phyloP scores from a whole-genome alignment of 2,329 filamentous ascomycete genomes.

The Botrytis cinerea region DNA sequence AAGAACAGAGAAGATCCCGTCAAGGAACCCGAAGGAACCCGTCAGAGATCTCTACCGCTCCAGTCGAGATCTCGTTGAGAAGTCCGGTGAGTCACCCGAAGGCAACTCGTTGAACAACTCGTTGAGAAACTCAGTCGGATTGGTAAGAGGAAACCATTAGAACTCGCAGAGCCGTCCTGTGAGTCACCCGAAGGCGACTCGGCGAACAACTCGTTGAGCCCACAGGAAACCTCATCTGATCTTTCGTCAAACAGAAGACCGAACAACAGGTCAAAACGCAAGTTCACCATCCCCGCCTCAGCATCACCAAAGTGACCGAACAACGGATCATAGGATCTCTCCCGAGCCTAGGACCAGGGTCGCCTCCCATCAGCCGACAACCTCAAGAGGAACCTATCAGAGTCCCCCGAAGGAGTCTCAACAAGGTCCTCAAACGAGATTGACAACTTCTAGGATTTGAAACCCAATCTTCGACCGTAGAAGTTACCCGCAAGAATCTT shows the following conservation, averaged over 20 bases:
- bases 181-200: conserved; percentile 1
- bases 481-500: conserved; percentile 18
- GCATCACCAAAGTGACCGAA: conserved; percentile 19
- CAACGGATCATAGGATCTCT: conserved; percentile 21
- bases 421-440: conserved; percentile 13
- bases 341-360: background rate
- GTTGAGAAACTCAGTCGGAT: conserved; percentile 7
- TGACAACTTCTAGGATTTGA: background rate
- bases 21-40: conserved; percentile 12
- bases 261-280: conserved; percentile 21
- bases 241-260: conserved; percentile 10
- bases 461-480: conserved; percentile 5
- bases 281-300: conserved; percentile 22
- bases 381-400: conserved; percentile 13
- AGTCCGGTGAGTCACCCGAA: background rate
- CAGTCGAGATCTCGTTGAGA: conserved; percentile 4
- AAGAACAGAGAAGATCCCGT: conserved; percentile 5
- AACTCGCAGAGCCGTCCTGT: background rate
- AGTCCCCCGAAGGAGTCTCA: conserved; percentile 13
- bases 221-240: conserved; percentile 10
- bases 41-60: background rate
- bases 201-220: background rate
- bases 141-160: background rate
- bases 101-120: background rate
- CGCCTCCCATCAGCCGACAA: conserved; percentile 1